Evolutionary conservation across 2,329 filamentous ascomycete genomes (phyloP).

Genomic region (Beauveria asiatica): DNA sequence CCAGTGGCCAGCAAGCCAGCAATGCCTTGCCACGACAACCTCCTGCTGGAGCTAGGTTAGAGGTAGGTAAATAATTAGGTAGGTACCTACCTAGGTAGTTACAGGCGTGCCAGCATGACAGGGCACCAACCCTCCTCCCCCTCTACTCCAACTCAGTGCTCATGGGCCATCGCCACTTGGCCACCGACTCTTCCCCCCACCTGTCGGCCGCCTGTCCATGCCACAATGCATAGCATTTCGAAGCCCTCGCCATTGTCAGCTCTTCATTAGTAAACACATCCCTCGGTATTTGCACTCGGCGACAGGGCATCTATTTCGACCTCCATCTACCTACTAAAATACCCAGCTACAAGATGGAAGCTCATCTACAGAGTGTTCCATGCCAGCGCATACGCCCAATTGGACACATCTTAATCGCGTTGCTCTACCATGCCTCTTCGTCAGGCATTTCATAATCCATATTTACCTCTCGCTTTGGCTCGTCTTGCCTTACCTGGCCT

Average conservation of each 20-base stretch:
- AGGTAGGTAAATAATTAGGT: too few relatives aligned
- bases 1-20: background rate
- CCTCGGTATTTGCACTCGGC: too few relatives aligned
- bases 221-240: background rate
- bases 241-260: background rate
- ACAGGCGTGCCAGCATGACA: background rate
- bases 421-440: conserved; percentile 35
- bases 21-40: background rate
- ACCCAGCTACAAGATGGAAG: background rate
- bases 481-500: conserved; percentile 14
- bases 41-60: background rate
- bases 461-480: conserved; percentile 27
- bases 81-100: too few relatives aligned
- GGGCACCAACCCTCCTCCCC: background rate
- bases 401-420: background rate
- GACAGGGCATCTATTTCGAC: too few relatives aligned
- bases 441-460: conserved; percentile 49
- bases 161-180: background rate
- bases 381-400: background rate
- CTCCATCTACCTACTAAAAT: background rate
- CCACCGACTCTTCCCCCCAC: background rate
- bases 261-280: background rate
- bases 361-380: background rate
- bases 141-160: background rate
- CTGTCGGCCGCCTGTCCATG: background rate